A percentile compares a stretch with the other conserved stretches of the same genome.
phyloP scores from a whole-genome alignment of 2,329 filamentous ascomycete genomes.

The Diaporthe caulivora region DNA sequence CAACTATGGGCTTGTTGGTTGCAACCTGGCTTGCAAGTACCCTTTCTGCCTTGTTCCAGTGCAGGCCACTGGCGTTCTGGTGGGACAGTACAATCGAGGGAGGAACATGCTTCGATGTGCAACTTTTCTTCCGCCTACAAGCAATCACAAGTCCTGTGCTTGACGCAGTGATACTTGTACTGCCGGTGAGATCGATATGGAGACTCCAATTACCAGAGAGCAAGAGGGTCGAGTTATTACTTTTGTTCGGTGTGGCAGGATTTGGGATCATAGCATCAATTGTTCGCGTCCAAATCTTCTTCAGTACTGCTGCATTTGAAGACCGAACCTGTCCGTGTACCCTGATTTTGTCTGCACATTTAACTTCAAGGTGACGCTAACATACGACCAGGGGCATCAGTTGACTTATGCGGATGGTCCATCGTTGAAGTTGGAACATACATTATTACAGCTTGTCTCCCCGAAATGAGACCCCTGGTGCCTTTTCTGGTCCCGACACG shows the following conservation, averaged over 20 bases:
- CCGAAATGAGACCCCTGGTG: constrained; percentile 1
- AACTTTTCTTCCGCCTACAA: not conserved
- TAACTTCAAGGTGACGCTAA: not conserved
- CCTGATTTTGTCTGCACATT: not conserved
- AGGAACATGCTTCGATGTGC: constrained; percentile 1
- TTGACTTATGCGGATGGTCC: not conserved
- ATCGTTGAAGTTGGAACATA: constrained; percentile 14
- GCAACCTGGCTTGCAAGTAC: not conserved
- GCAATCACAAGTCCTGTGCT: not conserved
- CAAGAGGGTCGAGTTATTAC: constrained; percentile 5
- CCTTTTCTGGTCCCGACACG: not conserved
- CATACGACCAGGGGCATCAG: not conserved
- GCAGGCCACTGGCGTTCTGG: constrained; percentile 21
- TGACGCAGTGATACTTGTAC: not conserved
- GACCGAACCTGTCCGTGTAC: constrained; percentile 12
- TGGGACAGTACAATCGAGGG: not conserved
- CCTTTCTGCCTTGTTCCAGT: not conserved
- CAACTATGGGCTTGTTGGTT: not conserved
- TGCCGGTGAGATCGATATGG: constrained; percentile 18
- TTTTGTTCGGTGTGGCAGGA: constrained; percentile 8
- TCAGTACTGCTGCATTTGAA: not conserved
- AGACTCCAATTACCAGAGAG: not conserved
- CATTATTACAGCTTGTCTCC: constrained; percentile 12
- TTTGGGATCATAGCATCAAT: constrained; percentile 17
- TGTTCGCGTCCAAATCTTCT: constrained; percentile 8